Evolutionary conservation across 108 stramenopile genomes (phyloP).

Genomic region (Phaeodactylum tricornutum): DNA sequence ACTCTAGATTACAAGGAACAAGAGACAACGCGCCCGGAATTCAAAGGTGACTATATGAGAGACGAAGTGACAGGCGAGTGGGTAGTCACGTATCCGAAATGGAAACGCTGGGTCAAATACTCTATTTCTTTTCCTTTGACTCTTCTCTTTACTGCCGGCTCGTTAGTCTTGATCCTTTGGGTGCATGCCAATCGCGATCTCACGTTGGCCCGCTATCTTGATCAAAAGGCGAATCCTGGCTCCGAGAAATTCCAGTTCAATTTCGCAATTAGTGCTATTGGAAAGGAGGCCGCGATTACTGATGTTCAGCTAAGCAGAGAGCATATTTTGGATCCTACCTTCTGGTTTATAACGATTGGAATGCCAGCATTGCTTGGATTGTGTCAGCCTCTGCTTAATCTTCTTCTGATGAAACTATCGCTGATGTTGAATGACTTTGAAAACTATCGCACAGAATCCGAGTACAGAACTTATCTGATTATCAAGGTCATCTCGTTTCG

Average conservation of each 20-base stretch:
- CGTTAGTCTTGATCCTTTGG: conserved; percentile 69
- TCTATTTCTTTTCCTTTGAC: conserved; percentile 76
- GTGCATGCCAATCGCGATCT: conserved; percentile 80
- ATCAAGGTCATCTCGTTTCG: conserved; percentile 97
- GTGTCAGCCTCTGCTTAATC: conserved; percentile 75
- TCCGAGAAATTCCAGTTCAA: conserved; percentile 32
- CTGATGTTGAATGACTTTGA: conserved; percentile 82
- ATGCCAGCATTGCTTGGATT: conserved; percentile 78
- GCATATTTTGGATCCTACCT: conserved; percentile 60
- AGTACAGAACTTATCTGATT: conserved; percentile 88
- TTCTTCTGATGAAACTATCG: conserved; percentile 68
- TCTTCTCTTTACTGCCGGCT: conserved; percentile 54
- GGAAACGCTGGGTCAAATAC: conserved; percentile 79
- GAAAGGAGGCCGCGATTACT: conserved; percentile 29
- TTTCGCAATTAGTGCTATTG: conserved; percentile 43
- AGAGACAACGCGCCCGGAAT: conserved; percentile 87
- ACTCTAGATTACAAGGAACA: conserved; percentile 87
- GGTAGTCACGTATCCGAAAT: conserved; percentile 70
- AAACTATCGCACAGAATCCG: conserved; percentile 91
- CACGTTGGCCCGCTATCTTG: conserved; percentile 72
- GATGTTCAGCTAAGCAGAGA: conserved; percentile 49
- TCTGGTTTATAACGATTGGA: conserved; percentile 71
- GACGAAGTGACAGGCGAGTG: conserved; percentile 74
- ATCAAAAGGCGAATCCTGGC: conserved; percentile 12
- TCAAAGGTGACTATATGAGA: conserved; percentile 60